A percentile compares a stretch with the other conserved stretches of the same genome.
Evolutionary conservation across 106 monocot species (phyloP).

Genomic region (Ottelia alismoides): DNA sequence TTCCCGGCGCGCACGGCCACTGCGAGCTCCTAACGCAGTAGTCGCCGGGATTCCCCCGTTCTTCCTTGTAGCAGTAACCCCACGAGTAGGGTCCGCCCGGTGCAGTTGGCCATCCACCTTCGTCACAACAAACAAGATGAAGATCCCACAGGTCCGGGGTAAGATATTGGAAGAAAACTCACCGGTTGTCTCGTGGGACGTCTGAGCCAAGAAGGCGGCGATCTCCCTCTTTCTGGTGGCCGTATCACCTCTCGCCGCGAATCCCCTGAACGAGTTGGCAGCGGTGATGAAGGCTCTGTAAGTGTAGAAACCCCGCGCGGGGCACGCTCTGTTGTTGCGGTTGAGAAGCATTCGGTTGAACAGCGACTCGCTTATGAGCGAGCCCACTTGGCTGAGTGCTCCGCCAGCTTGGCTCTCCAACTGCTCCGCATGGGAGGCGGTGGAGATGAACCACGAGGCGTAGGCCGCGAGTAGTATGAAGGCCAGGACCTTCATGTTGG

Average conservation of each 20-base stretch:
- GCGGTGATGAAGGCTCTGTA: constrained; percentile 16
- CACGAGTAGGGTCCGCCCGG: constrained; percentile 16
- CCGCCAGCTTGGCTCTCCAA: no score
- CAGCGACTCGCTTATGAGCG: constrained; percentile 9
- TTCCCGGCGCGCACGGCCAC: constrained; percentile 9
- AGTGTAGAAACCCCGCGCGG: constrained; percentile 16
- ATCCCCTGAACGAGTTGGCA: constrained; percentile 8
- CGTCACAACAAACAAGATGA: no score
- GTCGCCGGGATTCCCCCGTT: not conserved
- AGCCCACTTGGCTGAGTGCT: no score
- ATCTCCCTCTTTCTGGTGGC: constrained; percentile 15
- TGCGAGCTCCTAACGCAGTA: constrained; percentile 8
- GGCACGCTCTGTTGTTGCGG: constrained; percentile 13
- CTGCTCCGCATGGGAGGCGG: no score
- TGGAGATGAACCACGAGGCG: no score
- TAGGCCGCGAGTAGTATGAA: no score
- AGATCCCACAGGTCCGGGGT: no score
- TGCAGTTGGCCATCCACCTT: constrained; percentile 13
- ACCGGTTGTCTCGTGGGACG: constrained; percentile 18
- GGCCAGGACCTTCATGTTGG: no score
- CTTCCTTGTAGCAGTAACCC: constrained; percentile 23
- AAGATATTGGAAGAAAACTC: no score
- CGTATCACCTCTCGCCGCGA: constrained; percentile 11
- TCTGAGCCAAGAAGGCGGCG: constrained; percentile 17
- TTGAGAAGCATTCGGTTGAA: constrained; percentile 13